Evolutionary conservation across 495 filamentous ascomycete species (phyloP), one percentile per base, ranked within the genome.

Genomic region (Neurospora hispaniola): DNA sequence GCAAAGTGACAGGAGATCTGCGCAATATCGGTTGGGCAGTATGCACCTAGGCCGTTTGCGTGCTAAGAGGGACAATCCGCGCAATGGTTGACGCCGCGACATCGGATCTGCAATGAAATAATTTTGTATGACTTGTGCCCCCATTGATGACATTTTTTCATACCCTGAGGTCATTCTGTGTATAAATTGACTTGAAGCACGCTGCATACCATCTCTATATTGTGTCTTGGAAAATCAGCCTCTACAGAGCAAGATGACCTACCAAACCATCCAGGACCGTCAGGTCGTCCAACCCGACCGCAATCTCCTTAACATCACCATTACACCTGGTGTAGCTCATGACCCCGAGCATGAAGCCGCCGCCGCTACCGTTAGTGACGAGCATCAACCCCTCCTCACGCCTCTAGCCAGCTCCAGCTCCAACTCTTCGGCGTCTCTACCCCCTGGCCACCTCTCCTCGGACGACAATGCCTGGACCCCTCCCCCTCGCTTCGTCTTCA

Each of bases 401-500:
- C n/a, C 35, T 18, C 27, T n/a, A 12, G 69, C 35, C 69, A 39
- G 69, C 31, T 16, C 16, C 42, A 20, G 46, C 71, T 20, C 73
- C 40, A 38, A 84, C 23, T 9, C 54, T 2, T 35, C 54, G 12
- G 31, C 54, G 6, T 62, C 27, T 62, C 6, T 85, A 76, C 71
- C 78, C 7, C 79, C 84, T 59, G 82, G 83, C 27, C 78, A 88
- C 6, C 78, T 88, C 41, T 75, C 71, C 14, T 72, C 82, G 1
- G 73, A 78, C 4, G 77, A 80, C 4, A 79, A 79, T 6, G 75
- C 68, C 11, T 84, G 82, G 82, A 75, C 75, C 31, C 75, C 80
- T 9, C 83, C 80, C 4, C 73, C 72, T 0, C 79, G 81, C 23
- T 85, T 85, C 74, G 2, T 79, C n/a, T 84, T 80, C 81, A 85